These are phyloP conservation scores for Saturnispora saitoi DNA, from an alignment of 805 yeast genomes.

Conservation along the genomic window DNA sequence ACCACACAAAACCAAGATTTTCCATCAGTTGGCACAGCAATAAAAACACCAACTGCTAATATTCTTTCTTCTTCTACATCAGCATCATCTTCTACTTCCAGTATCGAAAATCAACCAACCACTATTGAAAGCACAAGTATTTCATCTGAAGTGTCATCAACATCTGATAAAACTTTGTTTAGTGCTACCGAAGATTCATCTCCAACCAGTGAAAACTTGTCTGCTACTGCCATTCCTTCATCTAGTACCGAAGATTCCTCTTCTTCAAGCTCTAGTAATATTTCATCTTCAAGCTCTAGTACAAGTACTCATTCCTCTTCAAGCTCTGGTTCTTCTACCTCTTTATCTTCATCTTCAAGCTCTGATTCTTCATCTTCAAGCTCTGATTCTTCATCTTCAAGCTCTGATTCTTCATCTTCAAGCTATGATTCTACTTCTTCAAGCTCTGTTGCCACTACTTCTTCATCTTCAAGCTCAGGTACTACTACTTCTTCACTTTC, in stretches of 20 bases:
- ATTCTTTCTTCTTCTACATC: conserved; percentile 9
- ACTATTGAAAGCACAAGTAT: not conserved
- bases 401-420: conserved; percentile 8
- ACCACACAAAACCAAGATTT: not conserved
- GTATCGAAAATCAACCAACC: conserved; percentile 5
- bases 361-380: conserved; percentile 9
- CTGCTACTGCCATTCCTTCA: not conserved
- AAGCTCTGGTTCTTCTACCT: conserved; percentile 4
- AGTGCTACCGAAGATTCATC: not conserved
- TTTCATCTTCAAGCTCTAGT: not conserved
- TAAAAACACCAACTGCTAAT: conserved; percentile 12
- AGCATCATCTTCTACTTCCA: conserved; percentile 5
- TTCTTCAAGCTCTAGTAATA: not conserved
- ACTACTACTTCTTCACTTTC: conserved; percentile 19
- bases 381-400: conserved; percentile 11
- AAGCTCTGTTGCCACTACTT: conserved; percentile 5
- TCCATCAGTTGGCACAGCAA: not conserved
- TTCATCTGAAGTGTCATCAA: too few species aligned
- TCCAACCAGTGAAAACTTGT: not conserved
- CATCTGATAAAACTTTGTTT: not conserved
- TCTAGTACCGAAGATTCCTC: not conserved
- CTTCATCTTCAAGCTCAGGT: conserved; percentile 6
- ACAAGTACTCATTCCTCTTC: conserved; percentile 14
- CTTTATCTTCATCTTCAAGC: conserved; percentile 6
- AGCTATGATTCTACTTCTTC: conserved; percentile 11